A percentile compares a stretch with the other conserved stretches of the same genome.
phyloP scores from a whole-genome alignment of 1,139 yeast species.

The Saccharomyces uvarum region DNA sequence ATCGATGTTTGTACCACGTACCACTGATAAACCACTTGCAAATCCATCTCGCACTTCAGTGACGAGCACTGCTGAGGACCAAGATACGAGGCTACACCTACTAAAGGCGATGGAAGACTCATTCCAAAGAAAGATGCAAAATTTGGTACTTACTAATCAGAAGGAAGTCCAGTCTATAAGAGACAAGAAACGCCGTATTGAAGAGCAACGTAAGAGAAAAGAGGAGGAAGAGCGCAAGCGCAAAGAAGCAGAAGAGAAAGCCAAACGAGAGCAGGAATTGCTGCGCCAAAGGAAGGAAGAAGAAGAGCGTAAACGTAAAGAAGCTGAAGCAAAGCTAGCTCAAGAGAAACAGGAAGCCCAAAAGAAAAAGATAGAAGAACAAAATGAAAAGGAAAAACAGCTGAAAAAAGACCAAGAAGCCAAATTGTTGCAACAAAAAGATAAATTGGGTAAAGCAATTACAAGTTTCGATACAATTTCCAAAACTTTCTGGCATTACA shows the following conservation, averaged over 20 bases:
- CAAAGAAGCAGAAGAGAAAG: slow-evolving; percentile 12
- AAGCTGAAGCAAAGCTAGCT: slow-evolving; percentile 8
- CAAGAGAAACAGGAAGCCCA: slow-evolving; percentile 13
- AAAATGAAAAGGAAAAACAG: slow-evolving; percentile 9
- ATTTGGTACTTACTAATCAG: background rate
- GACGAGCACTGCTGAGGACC: background rate
- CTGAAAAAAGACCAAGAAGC: slow-evolving; percentile 7
- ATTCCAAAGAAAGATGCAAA: background rate
- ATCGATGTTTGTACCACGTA: background rate
- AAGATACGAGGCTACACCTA: background rate
- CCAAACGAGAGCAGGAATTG: slow-evolving; percentile 13
- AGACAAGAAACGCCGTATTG: slow-evolving; percentile 1
- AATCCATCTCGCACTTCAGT: background rate
- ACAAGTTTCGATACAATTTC: slow-evolving; percentile 8
- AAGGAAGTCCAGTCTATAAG: background rate
- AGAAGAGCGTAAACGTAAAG: slow-evolving; percentile 10
- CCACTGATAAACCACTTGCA: background rate
- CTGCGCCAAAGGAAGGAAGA: slow-evolving; percentile 5
- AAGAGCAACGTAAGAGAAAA: slow-evolving; percentile 14
- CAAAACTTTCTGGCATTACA: slow-evolving; percentile 44
- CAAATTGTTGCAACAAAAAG: slow-evolving; percentile 4
- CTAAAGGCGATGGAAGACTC: background rate
- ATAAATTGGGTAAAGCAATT: slow-evolving; percentile 8
- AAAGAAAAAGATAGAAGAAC: slow-evolving; percentile 14
- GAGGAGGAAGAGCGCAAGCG: slow-evolving; percentile 13